Base-by-base conservation (phyloP, 352 stramenopile genomes). In the Globisporangium lucens region DNA sequence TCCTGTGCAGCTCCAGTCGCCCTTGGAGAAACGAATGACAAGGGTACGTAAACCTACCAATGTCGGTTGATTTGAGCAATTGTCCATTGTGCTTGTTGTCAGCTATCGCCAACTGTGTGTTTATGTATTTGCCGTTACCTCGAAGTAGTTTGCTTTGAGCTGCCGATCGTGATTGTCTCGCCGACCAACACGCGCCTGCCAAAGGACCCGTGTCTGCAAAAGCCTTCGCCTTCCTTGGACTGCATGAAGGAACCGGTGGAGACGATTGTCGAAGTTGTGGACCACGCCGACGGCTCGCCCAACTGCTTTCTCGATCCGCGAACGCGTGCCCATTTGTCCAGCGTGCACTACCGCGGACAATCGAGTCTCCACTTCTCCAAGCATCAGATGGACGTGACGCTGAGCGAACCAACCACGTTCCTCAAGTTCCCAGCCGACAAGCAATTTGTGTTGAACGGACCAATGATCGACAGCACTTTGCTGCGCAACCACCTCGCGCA, bases 241-340 rank as follows among this genome's bases (percentile, higher is more conserved):
- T 66, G 61, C 46, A 66, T 66, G 61, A 66, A 66, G 13, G 30
- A 53, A 12, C 61, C 61, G 7, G 29, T 66, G 15, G 49, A 56
- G 30, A 43, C 61, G 20, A 59, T 59, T 43, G n/a, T 66, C n/a
- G 61, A 66, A 29, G 33, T 66, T 27, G 61, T 66, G 20, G 61
- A 66, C 24, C 61, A 66, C 33, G 17, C 20, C 7, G 61, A 66
- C 9, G 46, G 46, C 17, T 15, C 38, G 3, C 43, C n/a, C 9
- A 66, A 66, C 41, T 66, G 61, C 33, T 35, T 66, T 17, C 46
- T 59, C 12, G 61, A 59, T 8, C 13, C 41, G 0, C 61, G 57
- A 2, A 63, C 57, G 13, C n/a, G 30, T 12, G 13, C 22, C 4
- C 38, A 41, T 22, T 33, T 63, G 9, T 36, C 57, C 4, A 38